Conservation (phyloP, 192 early-diverging fungal species). For the Oehlia diaphana region DNA sequence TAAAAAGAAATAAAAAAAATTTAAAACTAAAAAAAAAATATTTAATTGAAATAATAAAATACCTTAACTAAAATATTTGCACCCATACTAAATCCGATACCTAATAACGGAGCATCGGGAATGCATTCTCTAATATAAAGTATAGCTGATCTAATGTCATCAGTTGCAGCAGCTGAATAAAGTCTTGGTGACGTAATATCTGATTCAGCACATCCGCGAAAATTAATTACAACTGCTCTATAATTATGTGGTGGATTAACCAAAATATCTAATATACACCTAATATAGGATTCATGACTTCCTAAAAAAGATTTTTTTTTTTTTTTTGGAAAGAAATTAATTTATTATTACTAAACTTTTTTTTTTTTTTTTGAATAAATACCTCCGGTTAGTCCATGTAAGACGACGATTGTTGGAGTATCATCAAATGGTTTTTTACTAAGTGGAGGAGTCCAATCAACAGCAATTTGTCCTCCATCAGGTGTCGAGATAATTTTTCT, state of each 20-base stretch:
- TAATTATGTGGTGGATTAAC: conserved; percentile 61
- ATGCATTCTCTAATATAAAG: conserved; percentile 53
- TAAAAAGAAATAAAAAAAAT: neutral
- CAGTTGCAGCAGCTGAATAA: conserved; percentile 81
- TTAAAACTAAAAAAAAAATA: neutral
- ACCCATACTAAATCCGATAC: conserved; percentile 88
- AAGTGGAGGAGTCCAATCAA: conserved; percentile 83
- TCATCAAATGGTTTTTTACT: conserved; percentile 52
- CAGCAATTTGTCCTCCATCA: conserved; percentile 83
- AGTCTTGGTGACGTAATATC: conserved; percentile 75
- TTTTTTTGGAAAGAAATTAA: neutral
- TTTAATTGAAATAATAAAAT: neutral
- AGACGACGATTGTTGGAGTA: conserved; percentile 77
- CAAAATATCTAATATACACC: conserved; percentile 64
- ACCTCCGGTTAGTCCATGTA: conserved; percentile 92
- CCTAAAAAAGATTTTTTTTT: conserved; percentile 11
- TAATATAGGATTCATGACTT: conserved; percentile 88
- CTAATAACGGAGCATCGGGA: conserved; percentile 69
- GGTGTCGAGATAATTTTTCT: conserved; percentile 63
- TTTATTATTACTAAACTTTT: neutral
- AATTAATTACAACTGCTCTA: conserved; percentile 84
- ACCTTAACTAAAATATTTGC: conserved; percentile 89
- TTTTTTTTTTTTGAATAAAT: no score
- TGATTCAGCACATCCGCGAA: conserved; percentile 84
- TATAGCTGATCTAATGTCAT: conserved; percentile 69